Conservation (phyloP, 1,284 basidiomycete genomes). For the Pseudozyma sp. region DNA sequence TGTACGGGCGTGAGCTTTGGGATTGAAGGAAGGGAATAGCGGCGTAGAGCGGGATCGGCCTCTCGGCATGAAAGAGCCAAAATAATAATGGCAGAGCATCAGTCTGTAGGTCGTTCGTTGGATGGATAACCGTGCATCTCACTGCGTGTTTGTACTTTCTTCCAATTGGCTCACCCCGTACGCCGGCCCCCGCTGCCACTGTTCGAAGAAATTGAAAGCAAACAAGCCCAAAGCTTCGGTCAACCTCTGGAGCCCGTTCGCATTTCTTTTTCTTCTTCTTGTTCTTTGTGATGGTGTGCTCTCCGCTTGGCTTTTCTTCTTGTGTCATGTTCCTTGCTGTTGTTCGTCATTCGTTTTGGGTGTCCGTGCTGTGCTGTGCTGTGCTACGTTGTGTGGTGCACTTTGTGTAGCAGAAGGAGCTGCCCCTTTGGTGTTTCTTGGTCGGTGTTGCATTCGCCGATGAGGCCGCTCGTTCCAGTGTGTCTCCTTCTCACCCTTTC, state of each 20-base stretch:
- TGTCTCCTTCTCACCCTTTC: neutral
- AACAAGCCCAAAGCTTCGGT: neutral
- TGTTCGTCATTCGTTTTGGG: no score
- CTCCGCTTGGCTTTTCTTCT: neutral
- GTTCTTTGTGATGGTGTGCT: neutral
- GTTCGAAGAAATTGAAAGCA: neutral
- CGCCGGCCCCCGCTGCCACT: neutral
- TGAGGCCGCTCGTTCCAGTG: constrained; percentile 12
- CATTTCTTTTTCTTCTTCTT: neutral
- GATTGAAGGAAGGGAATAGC: no score
- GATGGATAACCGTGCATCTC: constrained; percentile 11
- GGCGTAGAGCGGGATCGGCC: no score
- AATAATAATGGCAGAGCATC: neutral
- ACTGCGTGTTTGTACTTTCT: neutral
- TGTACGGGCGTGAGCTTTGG: no score
- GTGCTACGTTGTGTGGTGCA: neutral
- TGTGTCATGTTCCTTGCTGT: neutral
- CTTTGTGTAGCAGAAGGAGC: no score
- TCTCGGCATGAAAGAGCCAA: no score
- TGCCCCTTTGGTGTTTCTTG: neutral
- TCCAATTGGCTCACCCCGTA: constrained; percentile 8
- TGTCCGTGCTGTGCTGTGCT: neutral
- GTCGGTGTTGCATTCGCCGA: constrained; percentile 9
- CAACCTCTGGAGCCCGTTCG: neutral
- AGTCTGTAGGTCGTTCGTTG: neutral